Conservation (phyloP, 768 basidiomycete genomes). For the Lyophyllum semitale region DNA sequence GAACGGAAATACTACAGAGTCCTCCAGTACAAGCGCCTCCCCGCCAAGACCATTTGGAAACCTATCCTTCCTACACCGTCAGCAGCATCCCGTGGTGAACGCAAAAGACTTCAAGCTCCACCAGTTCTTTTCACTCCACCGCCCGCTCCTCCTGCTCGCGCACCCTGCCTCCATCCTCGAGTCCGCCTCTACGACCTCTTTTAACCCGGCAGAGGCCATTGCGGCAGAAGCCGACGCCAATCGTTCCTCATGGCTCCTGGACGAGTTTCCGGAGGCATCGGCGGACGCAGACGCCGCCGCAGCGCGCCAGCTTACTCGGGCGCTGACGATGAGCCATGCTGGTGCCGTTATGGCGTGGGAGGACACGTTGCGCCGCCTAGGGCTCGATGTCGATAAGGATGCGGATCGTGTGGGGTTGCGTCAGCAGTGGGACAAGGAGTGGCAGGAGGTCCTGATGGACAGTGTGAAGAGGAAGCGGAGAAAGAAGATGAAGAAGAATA, state of each 20-base stretch:
- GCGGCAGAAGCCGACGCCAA: conserved; percentile 11
- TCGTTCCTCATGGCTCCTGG: conserved; percentile 28
- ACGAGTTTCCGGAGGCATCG: conserved; percentile 50
- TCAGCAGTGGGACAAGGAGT: conserved; percentile 57
- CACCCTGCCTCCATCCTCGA: conserved; percentile 59
- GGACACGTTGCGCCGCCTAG: conserved; percentile 61
- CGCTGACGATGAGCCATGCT: conserved; percentile 67
- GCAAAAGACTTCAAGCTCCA: conserved; percentile 77
- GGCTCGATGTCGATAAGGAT: conserved; percentile 54
- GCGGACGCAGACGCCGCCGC: conserved; percentile 79
- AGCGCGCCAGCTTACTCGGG: conserved; percentile 76
- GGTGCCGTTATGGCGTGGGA: conserved; percentile 72
- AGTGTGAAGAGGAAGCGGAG: conserved; percentile 82
- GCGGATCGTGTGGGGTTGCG: conserved; percentile 52
- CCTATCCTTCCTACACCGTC: conserved; percentile 11
- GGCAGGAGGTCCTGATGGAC: conserved; percentile 70
- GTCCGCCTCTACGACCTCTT: conserved; percentile 26
- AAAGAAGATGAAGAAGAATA: conserved; percentile 98
- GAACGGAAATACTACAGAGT: background rate
- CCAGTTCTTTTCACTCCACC: conserved; percentile 82
- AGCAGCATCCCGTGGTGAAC: conserved; percentile 56
- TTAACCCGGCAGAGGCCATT: conserved; percentile 12
- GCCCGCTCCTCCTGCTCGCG: conserved; percentile 72
- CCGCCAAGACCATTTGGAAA: background rate
- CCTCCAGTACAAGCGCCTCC: background rate